Conservation (phyloP, 495 filamentous ascomycete genomes). For the Friedmanniomyces simplex region DNA sequence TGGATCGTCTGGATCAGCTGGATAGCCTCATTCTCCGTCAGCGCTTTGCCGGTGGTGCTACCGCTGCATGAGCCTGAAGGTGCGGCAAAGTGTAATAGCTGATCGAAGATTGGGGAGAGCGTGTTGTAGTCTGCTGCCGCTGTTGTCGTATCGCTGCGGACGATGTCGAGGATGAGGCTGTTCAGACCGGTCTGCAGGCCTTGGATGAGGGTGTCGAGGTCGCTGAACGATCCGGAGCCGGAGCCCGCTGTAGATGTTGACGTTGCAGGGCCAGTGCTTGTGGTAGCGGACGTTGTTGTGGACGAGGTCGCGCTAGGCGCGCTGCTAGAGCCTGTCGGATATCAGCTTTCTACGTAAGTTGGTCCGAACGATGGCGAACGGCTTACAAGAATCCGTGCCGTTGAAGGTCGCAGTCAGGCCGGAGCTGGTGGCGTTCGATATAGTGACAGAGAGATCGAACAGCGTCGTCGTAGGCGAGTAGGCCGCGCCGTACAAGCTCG, state of each 20-base stretch:
- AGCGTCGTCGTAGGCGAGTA: slow-evolving; percentile 1
- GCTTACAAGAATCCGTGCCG: background rate
- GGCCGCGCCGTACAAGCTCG: slow-evolving; percentile 5
- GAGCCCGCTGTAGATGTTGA: background rate
- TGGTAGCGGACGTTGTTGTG: background rate
- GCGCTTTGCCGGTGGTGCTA: background rate
- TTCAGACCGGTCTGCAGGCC: background rate
- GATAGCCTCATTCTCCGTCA: background rate
- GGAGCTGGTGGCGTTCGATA: background rate
- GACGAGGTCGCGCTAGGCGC: background rate
- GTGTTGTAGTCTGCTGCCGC: background rate
- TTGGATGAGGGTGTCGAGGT: background rate
- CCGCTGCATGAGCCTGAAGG: background rate
- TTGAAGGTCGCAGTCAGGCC: background rate
- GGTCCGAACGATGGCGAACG: background rate
- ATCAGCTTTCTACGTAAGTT: background rate
- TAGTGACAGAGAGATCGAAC: background rate
- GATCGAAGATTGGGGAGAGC: background rate
- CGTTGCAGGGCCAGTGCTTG: background rate
- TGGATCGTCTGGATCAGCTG: background rate
- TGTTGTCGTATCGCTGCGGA: background rate
- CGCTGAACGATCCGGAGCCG: background rate
- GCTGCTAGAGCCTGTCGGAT: background rate
- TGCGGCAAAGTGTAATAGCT: background rate
- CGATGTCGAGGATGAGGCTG: background rate